Percentiles rank a stretch among this genome's conserved stretches.
phyloP scores from a whole-genome alignment of 352 stramenopile genomes.

The Globisporangium orthogonon region DNA sequence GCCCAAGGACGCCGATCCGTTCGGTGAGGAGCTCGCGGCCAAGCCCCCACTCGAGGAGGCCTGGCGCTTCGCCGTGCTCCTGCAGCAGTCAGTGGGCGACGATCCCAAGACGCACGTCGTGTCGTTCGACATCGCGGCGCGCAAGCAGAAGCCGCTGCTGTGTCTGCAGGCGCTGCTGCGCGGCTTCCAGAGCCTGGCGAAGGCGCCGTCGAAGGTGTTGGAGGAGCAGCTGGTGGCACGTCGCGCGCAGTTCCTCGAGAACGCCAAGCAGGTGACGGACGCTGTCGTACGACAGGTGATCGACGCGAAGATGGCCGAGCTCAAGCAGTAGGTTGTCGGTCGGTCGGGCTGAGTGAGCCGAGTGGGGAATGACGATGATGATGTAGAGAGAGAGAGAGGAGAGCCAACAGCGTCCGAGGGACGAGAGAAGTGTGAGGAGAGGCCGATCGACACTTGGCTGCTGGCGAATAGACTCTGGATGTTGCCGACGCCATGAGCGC shows the following conservation, averaged over 20 bases:
- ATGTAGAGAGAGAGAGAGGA: not conserved
- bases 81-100: constrained; percentile 52
- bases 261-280: constrained; percentile 52
- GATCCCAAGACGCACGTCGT: constrained; percentile 65
- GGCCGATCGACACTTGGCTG: not conserved
- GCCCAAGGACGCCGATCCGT: constrained; percentile 60
- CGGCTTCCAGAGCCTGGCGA: constrained; percentile 29
- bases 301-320: constrained; percentile 51
- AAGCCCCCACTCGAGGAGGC: constrained; percentile 70
- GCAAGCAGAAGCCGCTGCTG: constrained; percentile 69
- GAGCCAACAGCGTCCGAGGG: not conserved
- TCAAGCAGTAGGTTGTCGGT: constrained; percentile 32
- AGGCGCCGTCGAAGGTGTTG: constrained; percentile 8
- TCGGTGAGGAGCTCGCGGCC: constrained; percentile 59
- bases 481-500: not conserved
- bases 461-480: constrained; percentile 3
- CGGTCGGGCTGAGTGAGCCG: not conserved
- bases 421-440: too few species aligned
- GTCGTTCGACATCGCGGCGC: constrained; percentile 70
- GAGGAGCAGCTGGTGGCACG: constrained; percentile 35
- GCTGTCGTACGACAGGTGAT: constrained; percentile 52
- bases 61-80: constrained; percentile 68
- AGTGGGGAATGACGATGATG: not conserved
- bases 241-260: constrained; percentile 34
- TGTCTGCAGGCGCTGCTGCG: constrained; percentile 75